Conservation (phyloP, 345 rosid species). For the Salix udensis region DNA sequence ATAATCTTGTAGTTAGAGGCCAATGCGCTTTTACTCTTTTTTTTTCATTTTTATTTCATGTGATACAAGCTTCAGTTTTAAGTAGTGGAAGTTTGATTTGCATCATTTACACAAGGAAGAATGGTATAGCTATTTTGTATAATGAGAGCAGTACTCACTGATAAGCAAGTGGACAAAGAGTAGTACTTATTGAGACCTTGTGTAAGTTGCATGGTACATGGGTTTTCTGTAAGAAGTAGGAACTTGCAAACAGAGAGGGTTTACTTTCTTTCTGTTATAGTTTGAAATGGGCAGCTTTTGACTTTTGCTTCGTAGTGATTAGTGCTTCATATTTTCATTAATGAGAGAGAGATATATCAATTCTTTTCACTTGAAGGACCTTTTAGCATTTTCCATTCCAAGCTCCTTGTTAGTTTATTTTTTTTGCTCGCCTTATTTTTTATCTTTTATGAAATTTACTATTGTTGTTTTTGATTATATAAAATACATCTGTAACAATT, state of each 20-base stretch:
- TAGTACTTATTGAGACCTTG: background rate
- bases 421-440: background rate
- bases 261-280: background rate
- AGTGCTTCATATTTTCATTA: background rate
- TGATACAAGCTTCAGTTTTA: background rate
- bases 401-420: background rate
- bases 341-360: background rate
- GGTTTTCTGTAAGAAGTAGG: too few relatives aligned
- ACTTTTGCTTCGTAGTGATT: background rate
- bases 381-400: background rate
- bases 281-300: slow-evolving; percentile 3
- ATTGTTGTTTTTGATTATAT: background rate
- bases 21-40: background rate
- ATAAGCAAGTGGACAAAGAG: background rate
- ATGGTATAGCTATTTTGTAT: background rate
- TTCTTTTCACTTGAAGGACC: background rate
- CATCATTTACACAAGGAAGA: background rate
- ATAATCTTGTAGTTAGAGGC: background rate
- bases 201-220: background rate
- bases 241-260: background rate
- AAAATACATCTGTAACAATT: background rate
- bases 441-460: background rate
- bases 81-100: background rate
- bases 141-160: background rate
- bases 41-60: too few relatives aligned